Evolutionary conservation across 345 rosid genomes (phyloP).

Genomic region (Populus alba): DNA sequence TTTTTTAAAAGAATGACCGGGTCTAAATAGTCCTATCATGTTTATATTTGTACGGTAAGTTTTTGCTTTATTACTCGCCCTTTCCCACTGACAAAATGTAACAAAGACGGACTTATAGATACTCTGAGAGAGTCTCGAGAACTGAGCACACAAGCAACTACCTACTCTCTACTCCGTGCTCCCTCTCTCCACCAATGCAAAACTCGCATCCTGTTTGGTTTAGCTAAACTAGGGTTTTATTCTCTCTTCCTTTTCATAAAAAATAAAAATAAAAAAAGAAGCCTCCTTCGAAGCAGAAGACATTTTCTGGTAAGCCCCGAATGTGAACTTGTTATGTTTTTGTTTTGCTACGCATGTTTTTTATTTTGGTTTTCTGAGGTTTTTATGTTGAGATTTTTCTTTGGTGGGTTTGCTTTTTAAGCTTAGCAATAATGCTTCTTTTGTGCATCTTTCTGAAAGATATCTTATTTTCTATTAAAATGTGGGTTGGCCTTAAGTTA

Average conservation of each 20-base stretch:
- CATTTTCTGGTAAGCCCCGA: not conserved
- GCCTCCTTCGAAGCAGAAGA: not conserved
- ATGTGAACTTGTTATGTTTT: not conserved
- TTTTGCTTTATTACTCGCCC: conserved; percentile 5
- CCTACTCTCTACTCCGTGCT: not conserved
- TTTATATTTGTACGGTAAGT: not conserved
- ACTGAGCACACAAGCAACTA: conserved; percentile 4
- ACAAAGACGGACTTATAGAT: not conserved
- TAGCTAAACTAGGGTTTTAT: conserved; percentile 1
- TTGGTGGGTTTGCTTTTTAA: not conserved
- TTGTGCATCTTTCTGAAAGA: not conserved
- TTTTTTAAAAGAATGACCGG: no score
- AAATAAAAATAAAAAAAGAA: not conserved
- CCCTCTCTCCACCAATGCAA: not conserved
- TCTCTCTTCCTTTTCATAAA: not conserved
- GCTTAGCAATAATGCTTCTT: not conserved
- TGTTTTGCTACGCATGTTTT: not conserved
- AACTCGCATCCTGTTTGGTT: conserved; percentile 2
- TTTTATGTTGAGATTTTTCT: not conserved
- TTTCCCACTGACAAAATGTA: not conserved
- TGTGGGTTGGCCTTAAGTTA: conserved; percentile 1
- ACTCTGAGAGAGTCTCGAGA: conserved; percentile 7
- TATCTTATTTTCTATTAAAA: not conserved
- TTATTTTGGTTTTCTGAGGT: not conserved
- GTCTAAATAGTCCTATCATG: no score